These are phyloP conservation scores for Chenopodium album DNA, from an alignment of 148 eudicot species.

Conservation along the genomic window DNA sequence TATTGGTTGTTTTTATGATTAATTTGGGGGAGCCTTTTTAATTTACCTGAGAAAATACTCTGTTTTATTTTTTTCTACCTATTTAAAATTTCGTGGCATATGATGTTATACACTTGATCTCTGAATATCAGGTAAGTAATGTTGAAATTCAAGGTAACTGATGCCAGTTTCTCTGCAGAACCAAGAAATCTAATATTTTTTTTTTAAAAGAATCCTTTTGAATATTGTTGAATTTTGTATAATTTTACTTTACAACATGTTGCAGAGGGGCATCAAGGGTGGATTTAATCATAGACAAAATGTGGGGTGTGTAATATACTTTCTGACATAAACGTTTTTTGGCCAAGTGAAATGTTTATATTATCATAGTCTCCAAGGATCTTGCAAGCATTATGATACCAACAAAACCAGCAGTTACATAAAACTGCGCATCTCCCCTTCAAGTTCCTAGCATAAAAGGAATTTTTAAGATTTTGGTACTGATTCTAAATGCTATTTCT, in stretches of 20 bases:
- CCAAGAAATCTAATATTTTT: background rate
- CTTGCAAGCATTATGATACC: background rate
- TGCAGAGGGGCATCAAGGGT: background rate
- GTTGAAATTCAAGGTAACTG: constrained; percentile 13
- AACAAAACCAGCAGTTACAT: background rate
- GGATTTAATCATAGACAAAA: background rate
- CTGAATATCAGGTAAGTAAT: constrained; percentile 30
- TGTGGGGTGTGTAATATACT: background rate
- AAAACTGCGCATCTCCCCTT: background rate
- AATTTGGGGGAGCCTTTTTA: background rate
- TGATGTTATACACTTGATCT: constrained; percentile 35
- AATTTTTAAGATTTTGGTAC: background rate
- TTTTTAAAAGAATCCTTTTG: too few species aligned
- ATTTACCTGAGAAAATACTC: background rate
- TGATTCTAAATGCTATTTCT: background rate
- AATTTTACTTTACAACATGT: background rate
- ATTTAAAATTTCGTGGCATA: constrained; percentile 4
- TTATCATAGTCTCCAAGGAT: background rate
- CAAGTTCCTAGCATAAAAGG: background rate
- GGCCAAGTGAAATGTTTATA: background rate
- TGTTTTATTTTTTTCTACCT: background rate
- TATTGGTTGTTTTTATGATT: too few species aligned
- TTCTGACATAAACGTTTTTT: background rate
- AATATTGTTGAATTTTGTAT: too few species aligned
- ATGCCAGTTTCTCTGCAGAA: constrained; percentile 19